phyloP scores from a whole-genome alignment of 768 basidiomycete genomes.

The Tylopilus subfusipes region DNA sequence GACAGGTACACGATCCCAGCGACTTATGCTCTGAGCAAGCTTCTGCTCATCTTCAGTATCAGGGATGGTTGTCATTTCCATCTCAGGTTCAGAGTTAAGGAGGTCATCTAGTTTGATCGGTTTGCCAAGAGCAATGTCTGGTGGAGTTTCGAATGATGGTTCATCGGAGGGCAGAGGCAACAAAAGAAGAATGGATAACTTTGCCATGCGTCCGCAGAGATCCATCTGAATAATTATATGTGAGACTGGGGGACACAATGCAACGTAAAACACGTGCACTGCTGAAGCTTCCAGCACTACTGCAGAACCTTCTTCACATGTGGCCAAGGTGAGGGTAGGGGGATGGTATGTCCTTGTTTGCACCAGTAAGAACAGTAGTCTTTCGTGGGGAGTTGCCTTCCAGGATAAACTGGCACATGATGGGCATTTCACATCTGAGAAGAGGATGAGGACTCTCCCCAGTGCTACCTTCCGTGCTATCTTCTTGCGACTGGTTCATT shows the following conservation, averaged over 20 bases:
- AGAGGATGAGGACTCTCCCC: constrained; percentile 20
- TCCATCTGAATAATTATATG: constrained; percentile 21
- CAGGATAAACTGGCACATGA: constrained; percentile 39
- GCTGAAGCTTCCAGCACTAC: constrained; percentile 34
- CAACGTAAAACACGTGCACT: constrained; percentile 31
- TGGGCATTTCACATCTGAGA: constrained; percentile 23
- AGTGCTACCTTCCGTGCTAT: constrained; percentile 35
- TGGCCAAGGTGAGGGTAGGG: constrained; percentile 27
- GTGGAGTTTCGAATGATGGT: constrained; percentile 29
- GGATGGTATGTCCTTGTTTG: constrained; percentile 33
- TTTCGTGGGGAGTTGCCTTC: constrained; percentile 13
- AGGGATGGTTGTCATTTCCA: constrained; percentile 25
- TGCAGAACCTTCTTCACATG: constrained; percentile 26
- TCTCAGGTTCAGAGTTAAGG: constrained; percentile 58
- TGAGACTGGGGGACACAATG: constrained; percentile 8
- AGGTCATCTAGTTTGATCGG: constrained; percentile 68
- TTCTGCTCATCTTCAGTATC: constrained; percentile 38
- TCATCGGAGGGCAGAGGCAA: constrained; percentile 37
- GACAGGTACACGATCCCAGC: constrained; percentile 76
- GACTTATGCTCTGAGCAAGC: constrained; percentile 48
- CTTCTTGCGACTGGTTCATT: constrained; percentile 37
- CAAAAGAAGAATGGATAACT: constrained; percentile 33
- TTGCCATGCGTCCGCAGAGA: constrained; percentile 31
- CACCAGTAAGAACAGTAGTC: constrained; percentile 28
- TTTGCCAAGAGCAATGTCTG: constrained; percentile 43